Base-by-base conservation (phyloP, 768 basidiomycete genomes). In the Xanthoconium stramineum region DNA sequence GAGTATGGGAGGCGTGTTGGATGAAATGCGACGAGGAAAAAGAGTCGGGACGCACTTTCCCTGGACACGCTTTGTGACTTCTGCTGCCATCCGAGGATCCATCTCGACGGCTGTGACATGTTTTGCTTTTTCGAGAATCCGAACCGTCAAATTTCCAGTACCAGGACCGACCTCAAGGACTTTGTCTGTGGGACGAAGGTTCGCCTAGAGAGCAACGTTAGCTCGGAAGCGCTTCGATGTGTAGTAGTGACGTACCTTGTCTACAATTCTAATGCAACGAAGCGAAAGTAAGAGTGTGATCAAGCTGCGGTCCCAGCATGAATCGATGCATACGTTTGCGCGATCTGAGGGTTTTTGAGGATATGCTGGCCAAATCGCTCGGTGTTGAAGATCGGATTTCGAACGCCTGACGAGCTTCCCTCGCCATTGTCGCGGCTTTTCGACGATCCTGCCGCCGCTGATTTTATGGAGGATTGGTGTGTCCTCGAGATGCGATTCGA, bases 51-150 rank as follows among this genome's bases (percentile, higher is more conserved):
- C 95, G 75, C 73, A 98, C 96, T 88, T 97, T 77, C 96, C 97
- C 80, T 98, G 89, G 10, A 98, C 94, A 47, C 97, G 86, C 72
- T 99, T 99, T 42, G 91, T 89, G 49, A 98, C 82, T 72, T 98
- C 97, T 17, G 95, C 94, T 14, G 97, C 96, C 96, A 98, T 98
- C 15, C 97, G 85, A 61, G 97, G 97, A 69, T 98, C 97, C 89
- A 94, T 92, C 75, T 99, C 97, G 24, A 98, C 85, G 1, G 95
- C 96, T 0, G 91, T 92, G 29, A 92, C 89, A 75, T 89, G 88
- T 70, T 94, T 94, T 52, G 91, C 90, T 71, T 94, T 89, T 66
- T 96, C 92, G 28, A 99, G 75, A 55, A 98, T 99, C 65, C 89
- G 81, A 19, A 97, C 88, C 0, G 97, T 98, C 66, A 98, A 72